A percentile compares a stretch with the other conserved stretches of the same genome.
Evolutionary conservation across 2,329 filamentous ascomycete genomes (phyloP).

Genomic region (Leptographium wingfieldii): DNA sequence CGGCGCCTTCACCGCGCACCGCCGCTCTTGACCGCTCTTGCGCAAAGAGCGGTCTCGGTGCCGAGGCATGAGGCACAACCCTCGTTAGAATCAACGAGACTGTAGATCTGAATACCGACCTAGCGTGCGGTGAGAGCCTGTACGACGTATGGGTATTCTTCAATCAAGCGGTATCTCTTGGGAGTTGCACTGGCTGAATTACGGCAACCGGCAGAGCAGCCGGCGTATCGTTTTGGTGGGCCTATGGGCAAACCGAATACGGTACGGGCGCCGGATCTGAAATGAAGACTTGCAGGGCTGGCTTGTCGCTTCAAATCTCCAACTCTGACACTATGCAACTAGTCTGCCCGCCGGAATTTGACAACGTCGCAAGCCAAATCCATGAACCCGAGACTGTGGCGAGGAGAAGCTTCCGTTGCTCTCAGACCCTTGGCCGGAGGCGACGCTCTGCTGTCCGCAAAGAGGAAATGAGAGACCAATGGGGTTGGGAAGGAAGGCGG

Average conservation of each 20-base stretch:
- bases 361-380: neutral
- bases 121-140: too few species aligned
- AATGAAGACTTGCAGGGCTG: neutral
- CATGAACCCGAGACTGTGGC: conserved; percentile 9
- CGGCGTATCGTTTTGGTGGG: neutral
- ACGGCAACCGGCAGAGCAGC: neutral
- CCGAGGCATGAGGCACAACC: too few species aligned
- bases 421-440: conserved; percentile 2
- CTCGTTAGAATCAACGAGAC: too few species aligned
- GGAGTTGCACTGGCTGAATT: too few species aligned
- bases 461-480: neutral
- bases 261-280: neutral
- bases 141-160: too few species aligned
- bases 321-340: neutral
- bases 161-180: too few species aligned
- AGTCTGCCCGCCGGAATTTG: neutral
- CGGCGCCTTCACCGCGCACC: too few species aligned
- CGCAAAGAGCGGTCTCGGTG: too few species aligned
- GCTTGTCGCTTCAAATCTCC: neutral
- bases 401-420: neutral
- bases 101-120: too few species aligned
- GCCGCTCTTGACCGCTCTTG: too few species aligned
- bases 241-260: neutral
- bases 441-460: neutral
- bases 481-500: neutral